Evolutionary conservation across 805 yeast species (phyloP), one percentile per base, ranked within the genome.

Genomic region (Suhomyces sp.): DNA sequence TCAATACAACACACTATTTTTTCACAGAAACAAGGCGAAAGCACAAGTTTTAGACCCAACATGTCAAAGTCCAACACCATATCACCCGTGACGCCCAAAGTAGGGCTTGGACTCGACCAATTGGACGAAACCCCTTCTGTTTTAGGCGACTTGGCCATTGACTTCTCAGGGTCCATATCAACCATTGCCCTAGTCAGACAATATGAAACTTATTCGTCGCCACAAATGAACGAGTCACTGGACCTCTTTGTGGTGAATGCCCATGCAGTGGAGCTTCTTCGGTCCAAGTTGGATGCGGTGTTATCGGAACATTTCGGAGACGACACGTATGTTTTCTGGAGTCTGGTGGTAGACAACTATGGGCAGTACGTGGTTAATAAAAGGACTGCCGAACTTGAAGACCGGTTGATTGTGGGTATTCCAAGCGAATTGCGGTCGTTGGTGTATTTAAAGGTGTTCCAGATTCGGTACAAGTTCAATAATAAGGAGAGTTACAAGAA

Each of bases 391-490:
- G 43, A 40, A 12, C 39, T 63, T 19, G 66, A 61, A 36, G 17
- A 28, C 4, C 46, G 53, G 7, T 30, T 67, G 13, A 20, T 48
- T 1, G 23, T 35, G 4, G 70, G 70, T 0, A 54, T 68, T 4
- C 69, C 72, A 1, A 43, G 24, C 2, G 42, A 47, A 2, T 43
- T 59, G 28, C 47, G 71, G 26, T 47, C 57, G 4, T 36, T 53
- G n/a, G 55, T 62, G 1, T 68, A 68, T 36, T 46, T 60, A 29
- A 61, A 58, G 35, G 48, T 53, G 4, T 46, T 66, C 31, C 60
- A 59, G 35, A 53, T 65, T 2, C 50, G 54, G 32, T 47, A 55
- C 39, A 51, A 46, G 21, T 42, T 65, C 28, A 63, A 54, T 28
- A 39, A 34, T 15, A 54, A 53, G 33, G 65, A 57, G 25, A 51